These are phyloP conservation scores for Aeschynomene evenia DNA, from an alignment of 306 rosid species.

Conservation along the genomic window DNA sequence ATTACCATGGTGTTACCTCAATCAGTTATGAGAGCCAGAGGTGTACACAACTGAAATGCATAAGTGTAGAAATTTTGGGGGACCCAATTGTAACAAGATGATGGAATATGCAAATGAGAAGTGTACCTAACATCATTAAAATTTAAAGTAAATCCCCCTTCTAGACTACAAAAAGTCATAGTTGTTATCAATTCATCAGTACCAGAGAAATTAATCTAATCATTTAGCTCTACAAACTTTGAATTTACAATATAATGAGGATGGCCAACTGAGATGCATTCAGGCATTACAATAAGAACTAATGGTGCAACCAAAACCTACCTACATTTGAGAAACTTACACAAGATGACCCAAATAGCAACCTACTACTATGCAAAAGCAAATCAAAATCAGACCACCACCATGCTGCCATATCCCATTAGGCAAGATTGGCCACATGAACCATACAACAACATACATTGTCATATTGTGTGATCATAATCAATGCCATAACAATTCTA, in stretches of 20 bases:
- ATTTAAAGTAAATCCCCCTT: neutral
- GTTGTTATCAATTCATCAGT: neutral
- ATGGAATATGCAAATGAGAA: neutral
- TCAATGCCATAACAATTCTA: neutral
- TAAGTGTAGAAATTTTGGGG: neutral
- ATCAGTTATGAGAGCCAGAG: neutral
- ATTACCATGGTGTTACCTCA: neutral
- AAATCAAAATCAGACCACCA: neutral
- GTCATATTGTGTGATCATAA: neutral
- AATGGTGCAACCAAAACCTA: neutral
- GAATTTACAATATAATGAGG: neutral
- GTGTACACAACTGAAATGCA: neutral
- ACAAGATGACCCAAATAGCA: neutral
- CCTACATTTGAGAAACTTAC: neutral
- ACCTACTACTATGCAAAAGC: neutral
- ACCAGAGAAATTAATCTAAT: neutral
- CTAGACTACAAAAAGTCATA: neutral
- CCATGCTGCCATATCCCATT: neutral
- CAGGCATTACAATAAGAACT: neutral
- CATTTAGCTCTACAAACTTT: neutral
- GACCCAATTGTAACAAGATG: neutral
- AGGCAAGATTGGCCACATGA: neutral
- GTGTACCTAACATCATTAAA: neutral
- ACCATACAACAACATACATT: neutral
- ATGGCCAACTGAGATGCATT: neutral